phyloP scores from a whole-genome alignment of 2,329 filamentous ascomycete species.

The Cercospora beticola region DNA sequence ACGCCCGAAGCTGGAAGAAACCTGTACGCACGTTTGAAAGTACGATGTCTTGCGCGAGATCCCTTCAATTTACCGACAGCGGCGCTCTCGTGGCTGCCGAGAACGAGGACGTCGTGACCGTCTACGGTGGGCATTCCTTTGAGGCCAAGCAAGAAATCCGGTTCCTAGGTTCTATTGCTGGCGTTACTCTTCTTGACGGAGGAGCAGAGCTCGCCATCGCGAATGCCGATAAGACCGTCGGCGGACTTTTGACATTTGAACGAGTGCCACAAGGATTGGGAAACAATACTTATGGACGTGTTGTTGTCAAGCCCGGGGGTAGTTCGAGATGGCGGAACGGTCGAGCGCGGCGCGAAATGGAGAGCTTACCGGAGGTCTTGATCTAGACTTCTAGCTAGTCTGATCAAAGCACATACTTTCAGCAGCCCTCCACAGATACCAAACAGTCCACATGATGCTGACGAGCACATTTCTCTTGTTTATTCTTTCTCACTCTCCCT shows the following conservation, averaged over 20 bases:
- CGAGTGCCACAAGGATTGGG: conserved; percentile 11
- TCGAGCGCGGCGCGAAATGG: background rate
- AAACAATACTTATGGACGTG: conserved; percentile 4
- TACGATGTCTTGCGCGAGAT: conserved; percentile 68
- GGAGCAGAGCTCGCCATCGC: conserved; percentile 68
- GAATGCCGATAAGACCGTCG: conserved; percentile 47
- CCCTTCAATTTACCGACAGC: conserved; percentile 68
- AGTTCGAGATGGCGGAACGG: conserved; percentile 1
- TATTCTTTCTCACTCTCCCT: no score
- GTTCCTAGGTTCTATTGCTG: conserved; percentile 73
- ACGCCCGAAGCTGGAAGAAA: conserved; percentile 67
- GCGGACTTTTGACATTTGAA: conserved; percentile 26
- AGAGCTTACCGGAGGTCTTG: background rate
- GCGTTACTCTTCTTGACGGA: conserved; percentile 64
- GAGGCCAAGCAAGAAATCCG: conserved; percentile 63
- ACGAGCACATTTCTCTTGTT: no score
- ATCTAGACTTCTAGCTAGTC: background rate
- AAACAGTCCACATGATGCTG: background rate
- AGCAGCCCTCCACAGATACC: background rate
- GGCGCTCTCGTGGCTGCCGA: conserved; percentile 73
- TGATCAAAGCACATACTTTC: background rate
- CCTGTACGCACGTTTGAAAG: conserved; percentile 58
- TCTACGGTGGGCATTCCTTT: conserved; percentile 49
- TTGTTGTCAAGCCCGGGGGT: background rate
- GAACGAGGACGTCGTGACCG: conserved; percentile 69